Evolutionary conservation across 345 rosid species (phyloP).

Genomic region (Corchorus capsularis): DNA sequence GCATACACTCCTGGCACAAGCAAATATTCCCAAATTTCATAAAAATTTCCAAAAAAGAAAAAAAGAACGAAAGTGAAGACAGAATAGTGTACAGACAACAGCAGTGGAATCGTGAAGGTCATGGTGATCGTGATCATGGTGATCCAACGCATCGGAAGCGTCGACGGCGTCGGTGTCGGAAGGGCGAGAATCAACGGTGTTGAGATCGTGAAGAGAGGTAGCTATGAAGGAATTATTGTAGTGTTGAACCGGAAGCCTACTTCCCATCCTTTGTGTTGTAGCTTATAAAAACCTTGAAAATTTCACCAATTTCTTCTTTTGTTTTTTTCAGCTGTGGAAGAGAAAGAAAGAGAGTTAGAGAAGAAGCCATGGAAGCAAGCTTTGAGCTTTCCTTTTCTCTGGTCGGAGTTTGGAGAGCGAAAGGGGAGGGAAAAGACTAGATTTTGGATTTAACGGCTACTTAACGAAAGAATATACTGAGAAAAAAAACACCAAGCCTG

Average conservation of each 20-base stretch:
- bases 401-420: neutral
- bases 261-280: constrained; percentile 51
- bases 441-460: constrained; percentile 36
- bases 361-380: constrained; percentile 8
- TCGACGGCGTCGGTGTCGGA: constrained; percentile 43
- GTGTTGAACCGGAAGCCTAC: constrained; percentile 76
- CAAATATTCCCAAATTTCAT: neutral
- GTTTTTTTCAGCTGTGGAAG: constrained; percentile 12
- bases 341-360: constrained; percentile 6
- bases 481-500: constrained; percentile 45
- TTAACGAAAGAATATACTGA: neutral
- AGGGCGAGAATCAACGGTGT: constrained; percentile 64
- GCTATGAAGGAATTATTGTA: constrained; percentile 70
- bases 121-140: constrained; percentile 42
- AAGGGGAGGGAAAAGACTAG: neutral
- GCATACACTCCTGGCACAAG: constrained; percentile 62
- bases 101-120: constrained; percentile 55
- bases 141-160: constrained; percentile 47
- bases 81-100: constrained; percentile 38
- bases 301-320: constrained; percentile 7
- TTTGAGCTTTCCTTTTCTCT: constrained; percentile 15
- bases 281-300: neutral
- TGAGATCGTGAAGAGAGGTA: constrained; percentile 78
- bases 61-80: neutral
- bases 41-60: neutral